Conservation (phyloP, 164 flowering plant genomes). For the Piper betle region DNA sequence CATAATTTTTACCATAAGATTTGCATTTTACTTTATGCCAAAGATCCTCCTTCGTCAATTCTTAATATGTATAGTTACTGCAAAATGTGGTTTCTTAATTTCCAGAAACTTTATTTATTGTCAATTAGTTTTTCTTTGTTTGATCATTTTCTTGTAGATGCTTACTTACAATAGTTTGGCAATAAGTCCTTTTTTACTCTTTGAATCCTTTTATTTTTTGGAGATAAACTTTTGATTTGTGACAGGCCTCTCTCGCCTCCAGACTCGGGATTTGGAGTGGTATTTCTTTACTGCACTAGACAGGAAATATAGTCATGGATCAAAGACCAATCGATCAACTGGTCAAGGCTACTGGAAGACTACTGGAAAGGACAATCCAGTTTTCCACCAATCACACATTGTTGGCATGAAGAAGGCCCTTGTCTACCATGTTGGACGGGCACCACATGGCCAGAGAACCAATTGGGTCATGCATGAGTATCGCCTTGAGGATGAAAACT, state of each 20-base stretch:
- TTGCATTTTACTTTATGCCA: too few species aligned
- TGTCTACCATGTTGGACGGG: slow-evolving; percentile 59
- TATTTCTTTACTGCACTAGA: slow-evolving; percentile 64
- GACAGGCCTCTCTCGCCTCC: slow-evolving; percentile 14
- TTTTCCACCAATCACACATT: slow-evolving; percentile 12
- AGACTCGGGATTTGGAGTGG: slow-evolving; percentile 68
- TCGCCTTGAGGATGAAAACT: slow-evolving; percentile 30
- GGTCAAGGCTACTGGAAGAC: slow-evolving; percentile 79
- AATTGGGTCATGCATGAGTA: slow-evolving; percentile 93
- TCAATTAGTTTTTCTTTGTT: too few species aligned
- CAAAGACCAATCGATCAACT: slow-evolving; percentile 54
- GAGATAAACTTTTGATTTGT: neutral
- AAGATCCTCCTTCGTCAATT: too few species aligned
- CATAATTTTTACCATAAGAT: too few species aligned
- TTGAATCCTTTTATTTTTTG: slow-evolving; percentile 34
- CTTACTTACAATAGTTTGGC: too few species aligned
- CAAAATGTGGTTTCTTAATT: too few species aligned
- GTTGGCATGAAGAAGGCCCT: slow-evolving; percentile 78
- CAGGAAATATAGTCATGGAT: slow-evolving; percentile 55
- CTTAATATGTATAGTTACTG: too few species aligned
- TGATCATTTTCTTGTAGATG: too few species aligned
- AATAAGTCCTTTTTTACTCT: slow-evolving; percentile 25
- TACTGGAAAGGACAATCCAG: slow-evolving; percentile 61
- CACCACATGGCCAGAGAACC: slow-evolving; percentile 53
- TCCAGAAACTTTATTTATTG: too few species aligned